Percentiles rank a stretch among this genome's conserved stretches.
These are phyloP conservation scores for Blastocystis sp. DNA, from an alignment of 352 stramenopile species.

Conservation along the genomic window DNA sequence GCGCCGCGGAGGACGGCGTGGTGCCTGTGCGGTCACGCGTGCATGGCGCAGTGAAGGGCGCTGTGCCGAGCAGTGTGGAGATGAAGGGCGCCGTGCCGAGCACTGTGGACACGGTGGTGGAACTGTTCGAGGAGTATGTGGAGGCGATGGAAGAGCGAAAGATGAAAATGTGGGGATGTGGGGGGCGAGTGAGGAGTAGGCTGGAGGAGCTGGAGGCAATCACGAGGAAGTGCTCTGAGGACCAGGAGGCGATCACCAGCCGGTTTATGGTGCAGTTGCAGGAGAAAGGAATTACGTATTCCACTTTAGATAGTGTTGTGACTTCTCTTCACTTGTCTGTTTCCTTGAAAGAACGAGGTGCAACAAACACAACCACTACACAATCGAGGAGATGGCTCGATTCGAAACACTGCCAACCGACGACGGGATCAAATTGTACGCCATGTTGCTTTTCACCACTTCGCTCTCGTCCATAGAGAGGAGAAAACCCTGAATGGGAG, in stretches of 20 bases:
- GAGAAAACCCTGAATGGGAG: background rate
- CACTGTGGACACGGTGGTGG: background rate
- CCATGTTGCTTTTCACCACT: background rate
- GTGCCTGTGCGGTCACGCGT: background rate
- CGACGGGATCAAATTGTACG: background rate
- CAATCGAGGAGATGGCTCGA: background rate
- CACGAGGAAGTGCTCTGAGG: background rate
- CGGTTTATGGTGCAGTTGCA: slow-evolving; percentile 13
- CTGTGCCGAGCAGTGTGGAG: background rate
- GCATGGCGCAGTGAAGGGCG: background rate
- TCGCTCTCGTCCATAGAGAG: background rate
- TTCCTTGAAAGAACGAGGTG: background rate
- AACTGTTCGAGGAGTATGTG: slow-evolving; percentile 46
- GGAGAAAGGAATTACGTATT: background rate
- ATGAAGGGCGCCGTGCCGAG: background rate
- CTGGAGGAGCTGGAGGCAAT: background rate
- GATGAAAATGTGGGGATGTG: background rate
- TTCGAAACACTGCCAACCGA: background rate
- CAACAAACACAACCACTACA: background rate
- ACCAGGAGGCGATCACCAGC: slow-evolving; percentile 1
- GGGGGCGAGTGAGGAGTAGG: background rate
- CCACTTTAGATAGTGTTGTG: background rate
- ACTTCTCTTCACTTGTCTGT: slow-evolving; percentile 17
- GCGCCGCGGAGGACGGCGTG: background rate
- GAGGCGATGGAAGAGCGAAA: slow-evolving; percentile 28